These are phyloP conservation scores for Cardiospermum halicacabum DNA, from an alignment of 345 rosid genomes.

Conservation along the genomic window DNA sequence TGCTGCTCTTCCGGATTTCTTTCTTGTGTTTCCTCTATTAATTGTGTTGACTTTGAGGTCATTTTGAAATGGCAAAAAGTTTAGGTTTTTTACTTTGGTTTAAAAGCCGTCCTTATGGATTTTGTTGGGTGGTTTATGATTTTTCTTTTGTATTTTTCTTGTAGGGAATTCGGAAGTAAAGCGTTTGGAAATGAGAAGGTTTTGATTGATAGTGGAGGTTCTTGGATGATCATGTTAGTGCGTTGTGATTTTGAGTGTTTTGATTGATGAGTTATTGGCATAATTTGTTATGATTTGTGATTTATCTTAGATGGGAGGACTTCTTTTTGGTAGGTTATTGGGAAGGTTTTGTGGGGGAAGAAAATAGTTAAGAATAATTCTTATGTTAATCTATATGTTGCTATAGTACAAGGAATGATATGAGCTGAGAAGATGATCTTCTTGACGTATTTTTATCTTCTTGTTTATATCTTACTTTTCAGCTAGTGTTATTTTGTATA, in stretches of 20 bases:
- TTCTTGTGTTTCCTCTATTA: no score
- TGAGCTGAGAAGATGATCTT: no score
- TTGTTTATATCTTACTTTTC: no score
- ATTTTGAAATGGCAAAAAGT: not conserved
- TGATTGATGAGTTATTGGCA: not conserved
- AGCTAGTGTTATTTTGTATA: no score
- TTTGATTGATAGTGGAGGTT: constrained; percentile 3
- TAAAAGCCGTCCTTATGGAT: not conserved
- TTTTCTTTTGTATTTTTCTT: not conserved
- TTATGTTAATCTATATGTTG: no score
- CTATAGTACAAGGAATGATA: no score
- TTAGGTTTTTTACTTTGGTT: constrained; percentile 1
- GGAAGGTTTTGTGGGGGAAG: constrained; percentile 10
- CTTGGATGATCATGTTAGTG: not conserved
- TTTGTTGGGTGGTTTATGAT: not conserved
- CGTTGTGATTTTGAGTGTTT: constrained; percentile 2
- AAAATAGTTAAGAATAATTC: no score
- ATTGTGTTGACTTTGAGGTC: not conserved
- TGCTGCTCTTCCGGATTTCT: no score
- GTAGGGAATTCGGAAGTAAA: not conserved
- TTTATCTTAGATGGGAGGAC: not conserved
- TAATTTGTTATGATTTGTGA: not conserved
- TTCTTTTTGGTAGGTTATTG: constrained; percentile 10
- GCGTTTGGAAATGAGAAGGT: not conserved
- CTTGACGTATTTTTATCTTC: no score